Conservation (phyloP, 345 rosid genomes). For the Cardamine occulta region DNA sequence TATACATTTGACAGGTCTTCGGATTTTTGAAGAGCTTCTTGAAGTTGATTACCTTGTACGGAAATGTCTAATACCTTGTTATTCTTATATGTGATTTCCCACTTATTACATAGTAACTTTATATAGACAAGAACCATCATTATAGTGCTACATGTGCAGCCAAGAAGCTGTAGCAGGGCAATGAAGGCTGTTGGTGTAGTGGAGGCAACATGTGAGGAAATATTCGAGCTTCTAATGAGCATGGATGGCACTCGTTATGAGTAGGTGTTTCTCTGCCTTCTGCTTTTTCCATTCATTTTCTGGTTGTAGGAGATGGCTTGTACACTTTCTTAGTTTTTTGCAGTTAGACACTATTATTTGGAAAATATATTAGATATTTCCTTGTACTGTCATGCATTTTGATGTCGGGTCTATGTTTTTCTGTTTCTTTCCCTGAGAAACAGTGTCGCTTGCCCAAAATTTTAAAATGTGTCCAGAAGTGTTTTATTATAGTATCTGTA, state of each 20-base stretch:
- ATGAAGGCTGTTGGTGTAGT: conserved; percentile 99
- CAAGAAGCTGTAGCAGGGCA: conserved; percentile 99
- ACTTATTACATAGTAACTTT: conserved; percentile 23
- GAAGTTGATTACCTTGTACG: conserved; percentile 99
- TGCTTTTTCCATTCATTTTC: conserved; percentile 5
- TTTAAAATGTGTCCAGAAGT: conserved; percentile 3
- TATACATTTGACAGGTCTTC: conserved; percentile 72
- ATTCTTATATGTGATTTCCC: conserved; percentile 18
- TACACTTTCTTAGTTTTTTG: conserved; percentile 17
- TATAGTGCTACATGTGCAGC: conserved; percentile 60
- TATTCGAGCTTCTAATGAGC: conserved; percentile 98
- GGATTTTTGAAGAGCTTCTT: conserved; percentile 99
- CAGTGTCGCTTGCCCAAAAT: neutral
- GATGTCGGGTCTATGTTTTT: conserved; percentile 15
- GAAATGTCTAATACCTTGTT: conserved; percentile 23
- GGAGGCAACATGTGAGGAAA: conserved; percentile 97
- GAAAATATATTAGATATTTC: neutral
- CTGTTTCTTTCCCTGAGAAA: conserved; percentile 4
- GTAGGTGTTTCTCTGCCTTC: conserved; percentile 61
- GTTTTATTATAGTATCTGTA: conserved; percentile 16
- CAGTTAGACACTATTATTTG: conserved; percentile 1
- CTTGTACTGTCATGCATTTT: neutral
- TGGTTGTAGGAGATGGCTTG: conserved; percentile 8
- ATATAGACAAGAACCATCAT: conserved; percentile 36
- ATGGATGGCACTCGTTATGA: conserved; percentile 99